A percentile compares a stretch with the other conserved stretches of the same genome.
These are phyloP conservation scores for Telopea speciosissima DNA, from an alignment of 177 flowering plant genomes.

Conservation along the genomic window DNA sequence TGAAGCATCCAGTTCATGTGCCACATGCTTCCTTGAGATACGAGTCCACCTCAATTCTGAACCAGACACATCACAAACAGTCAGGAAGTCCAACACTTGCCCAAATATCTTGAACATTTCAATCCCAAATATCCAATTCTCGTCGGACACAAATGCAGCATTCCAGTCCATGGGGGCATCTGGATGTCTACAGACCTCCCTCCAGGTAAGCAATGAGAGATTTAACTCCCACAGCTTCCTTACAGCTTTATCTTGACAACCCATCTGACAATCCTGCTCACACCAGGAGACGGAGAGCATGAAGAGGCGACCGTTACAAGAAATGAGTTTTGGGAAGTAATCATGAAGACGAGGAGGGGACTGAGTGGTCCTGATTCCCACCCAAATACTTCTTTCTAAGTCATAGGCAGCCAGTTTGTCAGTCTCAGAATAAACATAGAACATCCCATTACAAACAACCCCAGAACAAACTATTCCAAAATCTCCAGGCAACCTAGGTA, in stretches of 20 bases:
- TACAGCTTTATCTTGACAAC: constrained; percentile 74
- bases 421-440: constrained; percentile 81
- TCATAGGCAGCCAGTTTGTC: constrained; percentile 80
- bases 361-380: constrained; percentile 57
- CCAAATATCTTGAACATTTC: constrained; percentile 99
- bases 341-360: constrained; percentile 79
- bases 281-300: constrained; percentile 99
- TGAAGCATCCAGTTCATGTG: constrained; percentile 74
- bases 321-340: constrained; percentile 79
- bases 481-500: constrained; percentile 63
- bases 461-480: constrained; percentile 83
- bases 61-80: constrained; percentile 56
- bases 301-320: constrained; percentile 53
- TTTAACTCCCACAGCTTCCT: constrained; percentile 93
- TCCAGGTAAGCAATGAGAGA: constrained; percentile 57
- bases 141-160: constrained; percentile 81
- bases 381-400: constrained; percentile 69
- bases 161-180: constrained; percentile 99
- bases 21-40: constrained; percentile 68
- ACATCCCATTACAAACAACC: constrained; percentile 56
- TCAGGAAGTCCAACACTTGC: constrained; percentile 81
- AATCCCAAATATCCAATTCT: constrained; percentile 62
- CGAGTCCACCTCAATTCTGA: constrained; percentile 54
- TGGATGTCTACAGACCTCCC: constrained; percentile 79
- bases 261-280: constrained; percentile 73